Evolutionary conservation across 176 grass and related monocot species (phyloP), one percentile per base, ranked within the genome.

Genomic region (Phragmites australis): DNA sequence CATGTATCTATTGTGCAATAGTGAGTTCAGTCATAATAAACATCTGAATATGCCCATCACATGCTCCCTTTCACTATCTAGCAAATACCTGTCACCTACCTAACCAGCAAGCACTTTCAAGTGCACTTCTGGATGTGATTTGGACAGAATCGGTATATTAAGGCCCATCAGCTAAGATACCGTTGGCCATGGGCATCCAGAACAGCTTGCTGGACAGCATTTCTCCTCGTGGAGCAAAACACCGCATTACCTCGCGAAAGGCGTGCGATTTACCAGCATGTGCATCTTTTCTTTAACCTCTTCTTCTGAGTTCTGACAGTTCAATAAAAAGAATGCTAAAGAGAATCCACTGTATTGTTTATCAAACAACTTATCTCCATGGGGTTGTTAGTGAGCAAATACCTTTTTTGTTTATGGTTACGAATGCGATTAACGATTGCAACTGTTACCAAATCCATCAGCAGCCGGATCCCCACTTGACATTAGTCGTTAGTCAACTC

Each of bases 121-220:
- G 37, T n/a, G 6, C 75, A 60, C 47, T 1, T 3, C 58, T 60
- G 34, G 59, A 62, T 54, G 16, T 70, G 81, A 84, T 69, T 54
- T 69, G n/a, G 69, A 75, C 70, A 84, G 60, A 27, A 68, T 40
- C 17, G 19, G 5, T 37, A 46, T 8, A 78, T 78, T 1, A 51
- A 42, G 75, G 13, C 18, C 60, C 59, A 66, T 21, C 68, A 59
- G 48, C 10, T 58, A 68, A 57, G 60, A 69, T 84, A 47, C 75
- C 61, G 68, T 34, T 79, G 68, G 60, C 60, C 30, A 16, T 3
- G 1, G 59, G 74, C 66, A 83, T 83, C 65, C 79, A 83, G 31
- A 22, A n/a, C 29, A 77, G 50, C 49, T 83, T 78, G 63, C 41
- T 74, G 74, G 74, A 79, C 58, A 40, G 81, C 63, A 46, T 84